Conservation (phyloP, 176 grass and related monocot species). For the Panicum miliaceum region DNA sequence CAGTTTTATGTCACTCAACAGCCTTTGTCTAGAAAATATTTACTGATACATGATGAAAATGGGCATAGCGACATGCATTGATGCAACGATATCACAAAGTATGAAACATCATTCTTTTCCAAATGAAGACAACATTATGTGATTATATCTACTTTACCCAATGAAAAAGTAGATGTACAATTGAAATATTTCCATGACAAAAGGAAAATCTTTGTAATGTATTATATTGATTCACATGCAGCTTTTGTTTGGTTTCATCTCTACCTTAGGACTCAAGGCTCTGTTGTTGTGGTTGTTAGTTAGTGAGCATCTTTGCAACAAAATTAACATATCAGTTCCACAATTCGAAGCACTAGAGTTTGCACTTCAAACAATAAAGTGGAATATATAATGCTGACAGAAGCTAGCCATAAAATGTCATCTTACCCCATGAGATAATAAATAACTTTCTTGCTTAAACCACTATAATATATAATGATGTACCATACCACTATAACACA, state of each 20-base stretch:
- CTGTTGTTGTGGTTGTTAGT: background rate
- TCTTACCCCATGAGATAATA: background rate
- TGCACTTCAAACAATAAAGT: slow-evolving; percentile 9
- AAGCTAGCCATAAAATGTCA: slow-evolving; percentile 25
- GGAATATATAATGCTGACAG: background rate
- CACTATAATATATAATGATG: slow-evolving; percentile 21
- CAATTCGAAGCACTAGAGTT: background rate
- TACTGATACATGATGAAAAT: background rate
- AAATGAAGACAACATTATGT: background rate
- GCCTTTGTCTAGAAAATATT: background rate
- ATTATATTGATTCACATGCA: background rate
- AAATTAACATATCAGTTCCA: slow-evolving; percentile 3
- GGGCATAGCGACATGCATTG: background rate
- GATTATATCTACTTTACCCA: background rate
- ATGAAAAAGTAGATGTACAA: background rate
- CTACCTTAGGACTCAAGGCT: background rate
- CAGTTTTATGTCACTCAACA: background rate
- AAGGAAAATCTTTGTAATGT: background rate
- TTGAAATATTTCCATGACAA: background rate
- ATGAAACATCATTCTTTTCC: background rate
- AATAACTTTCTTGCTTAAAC: background rate
- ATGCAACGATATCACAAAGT: background rate
- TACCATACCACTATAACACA: slow-evolving; percentile 16
- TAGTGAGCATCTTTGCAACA: background rate
- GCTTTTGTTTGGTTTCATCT: background rate